Percentiles rank a stretch among this genome's conserved stretches.
These are phyloP conservation scores for Micromonas commoda DNA, from an alignment of 139 green algal species.

Conservation along the genomic window DNA sequence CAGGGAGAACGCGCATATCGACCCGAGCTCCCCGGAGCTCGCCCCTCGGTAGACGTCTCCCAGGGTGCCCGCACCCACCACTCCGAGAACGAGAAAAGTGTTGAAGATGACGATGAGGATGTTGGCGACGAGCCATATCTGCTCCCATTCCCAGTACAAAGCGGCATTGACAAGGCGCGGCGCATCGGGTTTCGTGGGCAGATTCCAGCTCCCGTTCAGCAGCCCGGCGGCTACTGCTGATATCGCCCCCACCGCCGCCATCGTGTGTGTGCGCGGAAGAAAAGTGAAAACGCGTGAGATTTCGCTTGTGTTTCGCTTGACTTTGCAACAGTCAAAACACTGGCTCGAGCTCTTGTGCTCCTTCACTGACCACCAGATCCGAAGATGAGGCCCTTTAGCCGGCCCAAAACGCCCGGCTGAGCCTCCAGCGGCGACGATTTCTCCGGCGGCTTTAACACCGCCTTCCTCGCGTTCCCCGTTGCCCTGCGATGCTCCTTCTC, in stretches of 20 bases:
- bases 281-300: too few species aligned
- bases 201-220: background rate
- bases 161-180: background rate
- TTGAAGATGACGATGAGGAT: background rate
- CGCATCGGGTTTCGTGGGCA: slow-evolving; percentile 6
- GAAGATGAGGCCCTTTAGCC: too few species aligned
- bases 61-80: background rate
- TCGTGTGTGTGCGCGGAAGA: background rate
- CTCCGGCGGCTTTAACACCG: too few species aligned
- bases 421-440: too few species aligned
- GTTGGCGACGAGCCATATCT: background rate
- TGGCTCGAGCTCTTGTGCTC: too few species aligned
- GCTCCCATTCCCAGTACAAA: slow-evolving; percentile 5
- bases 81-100: background rate
- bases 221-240: background rate
- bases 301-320: too few species aligned
- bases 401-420: too few species aligned
- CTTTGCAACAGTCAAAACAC: too few species aligned
- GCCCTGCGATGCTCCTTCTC: too few species aligned
- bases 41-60: background rate
- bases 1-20: background rate
- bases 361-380: too few species aligned
- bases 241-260: background rate
- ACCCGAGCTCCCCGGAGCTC: background rate
- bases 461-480: too few species aligned